Conservation (phyloP, 164 flowering plant genomes). For the Amborella trichopoda region DNA sequence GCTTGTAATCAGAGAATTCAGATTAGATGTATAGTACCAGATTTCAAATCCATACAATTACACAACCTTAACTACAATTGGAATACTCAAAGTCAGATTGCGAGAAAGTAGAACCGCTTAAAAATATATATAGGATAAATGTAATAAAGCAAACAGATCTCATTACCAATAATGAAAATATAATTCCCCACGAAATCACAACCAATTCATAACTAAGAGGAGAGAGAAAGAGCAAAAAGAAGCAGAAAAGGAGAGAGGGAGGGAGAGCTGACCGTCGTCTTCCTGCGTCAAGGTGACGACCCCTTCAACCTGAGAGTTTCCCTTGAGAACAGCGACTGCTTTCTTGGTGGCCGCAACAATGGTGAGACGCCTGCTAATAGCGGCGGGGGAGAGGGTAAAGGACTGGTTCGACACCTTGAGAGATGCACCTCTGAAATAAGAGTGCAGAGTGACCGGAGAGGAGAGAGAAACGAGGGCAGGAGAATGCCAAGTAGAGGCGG, state of each 20-base stretch:
- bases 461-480: slow-evolving; percentile 14
- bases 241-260: not conserved
- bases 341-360: slow-evolving; percentile 61
- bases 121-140: no score
- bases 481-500: slow-evolving; percentile 5
- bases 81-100: no score
- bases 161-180: no score
- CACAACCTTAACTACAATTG: no score
- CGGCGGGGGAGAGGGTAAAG: slow-evolving; percentile 5
- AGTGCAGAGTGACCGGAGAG: slow-evolving; percentile 14
- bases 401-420: slow-evolving; percentile 15
- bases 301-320: slow-evolving; percentile 62
- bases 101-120: no score
- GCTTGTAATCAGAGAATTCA: no score
- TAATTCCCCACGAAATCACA: no score
- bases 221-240: no score
- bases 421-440: slow-evolving; percentile 33
- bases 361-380: slow-evolving; percentile 17
- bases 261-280: slow-evolving; percentile 37
- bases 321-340: slow-evolving; percentile 87
- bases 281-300: slow-evolving; percentile 72
- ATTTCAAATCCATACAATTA: no score
- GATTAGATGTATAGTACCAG: no score
- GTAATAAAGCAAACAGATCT: no score
- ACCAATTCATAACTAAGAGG: no score